phyloP scores from a whole-genome alignment of 169 alveolate genomes.

The Eimeria necatrix region DNA sequence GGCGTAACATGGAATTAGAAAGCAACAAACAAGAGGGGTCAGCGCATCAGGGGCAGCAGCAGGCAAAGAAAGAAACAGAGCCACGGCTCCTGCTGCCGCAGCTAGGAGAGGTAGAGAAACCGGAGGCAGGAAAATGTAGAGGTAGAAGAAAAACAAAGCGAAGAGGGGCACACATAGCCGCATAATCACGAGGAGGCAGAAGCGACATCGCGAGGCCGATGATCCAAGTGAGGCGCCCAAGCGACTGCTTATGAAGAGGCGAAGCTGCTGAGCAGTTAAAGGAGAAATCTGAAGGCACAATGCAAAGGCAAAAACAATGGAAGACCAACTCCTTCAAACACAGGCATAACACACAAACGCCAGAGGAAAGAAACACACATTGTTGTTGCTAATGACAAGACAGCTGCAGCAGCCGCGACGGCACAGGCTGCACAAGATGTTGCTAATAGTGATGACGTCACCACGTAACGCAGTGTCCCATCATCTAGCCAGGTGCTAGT shows the following conservation, averaged over 20 bases:
- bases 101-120: constrained; percentile 28
- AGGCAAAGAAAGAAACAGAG: constrained; percentile 7
- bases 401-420: too few relatives aligned
- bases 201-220: not conserved
- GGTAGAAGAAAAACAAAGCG: not conserved
- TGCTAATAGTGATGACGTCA: too few relatives aligned
- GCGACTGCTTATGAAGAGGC: not conserved
- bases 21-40: not conserved
- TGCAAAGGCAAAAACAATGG: not conserved
- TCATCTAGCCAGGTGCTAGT: too few relatives aligned
- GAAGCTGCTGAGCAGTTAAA: constrained; percentile 34
- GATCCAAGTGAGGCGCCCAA: not conserved
- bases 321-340: not conserved
- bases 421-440: too few relatives aligned
- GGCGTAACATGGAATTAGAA: constrained; percentile 33
- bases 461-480: too few relatives aligned
- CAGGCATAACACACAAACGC: not conserved
- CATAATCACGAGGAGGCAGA: not conserved
- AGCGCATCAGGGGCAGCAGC: constrained; percentile 27
- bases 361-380: not conserved
- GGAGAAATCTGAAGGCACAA: constrained; percentile 7
- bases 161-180: constrained; percentile 2
- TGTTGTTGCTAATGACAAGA: not conserved
- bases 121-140: constrained; percentile 3
- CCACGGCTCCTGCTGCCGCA: constrained; percentile 29